Conservation (phyloP, 2,329 filamentous ascomycete genomes). For the Zarea fungicola region DNA sequence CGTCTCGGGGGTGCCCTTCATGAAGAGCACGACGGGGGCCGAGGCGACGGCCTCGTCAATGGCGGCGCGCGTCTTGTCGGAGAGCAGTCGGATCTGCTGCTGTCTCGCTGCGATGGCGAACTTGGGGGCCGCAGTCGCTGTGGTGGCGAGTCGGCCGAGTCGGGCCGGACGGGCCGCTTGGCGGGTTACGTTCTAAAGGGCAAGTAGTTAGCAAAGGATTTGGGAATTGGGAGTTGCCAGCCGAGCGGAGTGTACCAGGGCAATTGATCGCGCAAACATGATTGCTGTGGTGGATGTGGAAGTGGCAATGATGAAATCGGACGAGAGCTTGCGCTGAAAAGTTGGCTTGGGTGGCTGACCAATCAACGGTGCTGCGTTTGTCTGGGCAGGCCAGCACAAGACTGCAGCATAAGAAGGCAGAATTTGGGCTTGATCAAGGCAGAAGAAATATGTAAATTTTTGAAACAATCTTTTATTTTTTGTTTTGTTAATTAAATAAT, state of each 20-base stretch:
- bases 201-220: not conserved
- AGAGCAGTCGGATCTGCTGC: conserved; percentile 63
- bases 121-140: conserved; percentile 4
- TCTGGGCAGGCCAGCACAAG: not conserved
- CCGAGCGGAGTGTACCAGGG: conserved; percentile 22
- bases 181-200: conserved; percentile 29
- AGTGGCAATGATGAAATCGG: conserved; percentile 5
- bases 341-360: conserved; percentile 12
- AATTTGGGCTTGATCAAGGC: not conserved
- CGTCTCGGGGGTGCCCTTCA: conserved; percentile 96
- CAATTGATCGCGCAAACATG: conserved; percentile 23
- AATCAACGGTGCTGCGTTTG: conserved; percentile 10
- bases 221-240: not conserved
- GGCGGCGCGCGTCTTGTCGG: conserved; percentile 69
- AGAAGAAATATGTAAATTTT: not conserved
- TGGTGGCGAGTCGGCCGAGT: conserved; percentile 10
- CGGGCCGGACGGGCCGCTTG: conserved; percentile 32
- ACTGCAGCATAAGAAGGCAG: too few species aligned
- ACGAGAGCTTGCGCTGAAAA: conserved; percentile 8
- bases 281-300: conserved; percentile 8
- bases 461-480: too few species aligned
- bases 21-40: conserved; percentile 93
- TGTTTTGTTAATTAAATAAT: too few species aligned
- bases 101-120: conserved; percentile 24
- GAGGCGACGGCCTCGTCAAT: conserved; percentile 88